Evolutionary conservation across 1,139 yeast species (phyloP).

Genomic region (Lodderomyces oxycetoniae): DNA sequence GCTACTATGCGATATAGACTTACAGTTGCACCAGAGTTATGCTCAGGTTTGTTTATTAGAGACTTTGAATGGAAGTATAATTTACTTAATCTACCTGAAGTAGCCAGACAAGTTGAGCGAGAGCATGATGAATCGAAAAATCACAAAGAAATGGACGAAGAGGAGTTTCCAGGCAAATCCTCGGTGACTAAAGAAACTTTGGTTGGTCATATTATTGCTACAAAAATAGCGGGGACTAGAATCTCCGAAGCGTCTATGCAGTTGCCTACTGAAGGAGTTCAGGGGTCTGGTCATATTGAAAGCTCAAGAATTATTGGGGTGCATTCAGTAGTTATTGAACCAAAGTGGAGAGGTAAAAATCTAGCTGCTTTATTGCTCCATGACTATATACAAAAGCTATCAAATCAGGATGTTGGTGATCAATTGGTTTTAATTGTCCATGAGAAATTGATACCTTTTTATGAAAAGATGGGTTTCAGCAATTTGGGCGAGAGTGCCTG

Average conservation of each 20-base stretch:
- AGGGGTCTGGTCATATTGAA: conserved; percentile 79
- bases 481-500: conserved; percentile 60
- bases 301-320: conserved; percentile 70
- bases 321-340: conserved; percentile 76
- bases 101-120: conserved; percentile 32
- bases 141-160: conserved; percentile 24
- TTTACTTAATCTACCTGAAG: conserved; percentile 43
- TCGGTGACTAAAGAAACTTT: conserved; percentile 60
- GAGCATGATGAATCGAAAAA: conserved; percentile 20
- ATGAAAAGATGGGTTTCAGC: conserved; percentile 72
- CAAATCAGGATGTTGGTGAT: conserved; percentile 83
- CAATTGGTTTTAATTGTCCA: conserved; percentile 72
- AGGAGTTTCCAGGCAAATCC: conserved; percentile 43
- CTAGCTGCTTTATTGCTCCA: conserved; percentile 78
- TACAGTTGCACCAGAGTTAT: conserved; percentile 80
- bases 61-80: conserved; percentile 48
- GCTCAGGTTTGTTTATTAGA: conserved; percentile 81
- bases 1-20: conserved; percentile 69
- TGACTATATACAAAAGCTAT: conserved; percentile 85
- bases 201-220: conserved; percentile 81
- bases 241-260: conserved; percentile 70
- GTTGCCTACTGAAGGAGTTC: conserved; percentile 41
- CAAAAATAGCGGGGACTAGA: conserved; percentile 52
- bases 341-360: conserved; percentile 75
- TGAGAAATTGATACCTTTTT: conserved; percentile 64